A percentile compares a stretch with the other conserved stretches of the same genome.
Conservation (phyloP, 2,329 filamentous ascomycete genomes). For the Penicillium occitanis region DNA sequence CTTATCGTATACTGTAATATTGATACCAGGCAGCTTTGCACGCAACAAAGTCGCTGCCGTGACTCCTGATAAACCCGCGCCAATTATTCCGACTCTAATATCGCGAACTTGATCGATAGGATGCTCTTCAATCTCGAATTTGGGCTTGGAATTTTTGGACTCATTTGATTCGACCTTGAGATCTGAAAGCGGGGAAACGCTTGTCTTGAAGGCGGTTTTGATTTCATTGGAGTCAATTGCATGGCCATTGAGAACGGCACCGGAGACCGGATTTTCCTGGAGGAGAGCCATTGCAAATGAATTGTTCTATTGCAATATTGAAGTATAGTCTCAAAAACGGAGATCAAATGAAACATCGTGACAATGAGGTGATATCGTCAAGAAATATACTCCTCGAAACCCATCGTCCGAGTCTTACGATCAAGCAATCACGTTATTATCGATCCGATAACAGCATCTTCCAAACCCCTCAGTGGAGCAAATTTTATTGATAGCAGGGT, state of each 20-base stretch:
- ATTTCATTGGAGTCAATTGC: background rate
- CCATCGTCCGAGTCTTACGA: background rate
- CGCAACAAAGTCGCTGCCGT: slow-evolving; percentile 66
- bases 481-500: background rate
- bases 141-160: slow-evolving; percentile 18
- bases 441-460: background rate
- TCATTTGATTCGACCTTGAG: background rate
- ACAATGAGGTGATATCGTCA: background rate
- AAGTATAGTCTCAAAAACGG: background rate
- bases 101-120: slow-evolving; percentile 51
- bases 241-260: background rate
- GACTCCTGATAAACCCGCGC: slow-evolving; percentile 64
- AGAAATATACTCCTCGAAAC: background rate
- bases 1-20: slow-evolving; percentile 67
- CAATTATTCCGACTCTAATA: slow-evolving; percentile 61
- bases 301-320: background rate
- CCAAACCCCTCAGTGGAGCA: slow-evolving; percentile 19
- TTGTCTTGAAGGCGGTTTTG: slow-evolving; percentile 8
- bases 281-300: slow-evolving; percentile 3
- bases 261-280: background rate
- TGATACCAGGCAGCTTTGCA: slow-evolving; percentile 65
- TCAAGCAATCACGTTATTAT: slow-evolving; percentile 17
- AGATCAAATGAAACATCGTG: background rate
- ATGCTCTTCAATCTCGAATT: slow-evolving; percentile 44
- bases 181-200: background rate